Evolutionary conservation across 306 rosid genomes (phyloP).

Genomic region (Casuarina cunninghamiana): DNA sequence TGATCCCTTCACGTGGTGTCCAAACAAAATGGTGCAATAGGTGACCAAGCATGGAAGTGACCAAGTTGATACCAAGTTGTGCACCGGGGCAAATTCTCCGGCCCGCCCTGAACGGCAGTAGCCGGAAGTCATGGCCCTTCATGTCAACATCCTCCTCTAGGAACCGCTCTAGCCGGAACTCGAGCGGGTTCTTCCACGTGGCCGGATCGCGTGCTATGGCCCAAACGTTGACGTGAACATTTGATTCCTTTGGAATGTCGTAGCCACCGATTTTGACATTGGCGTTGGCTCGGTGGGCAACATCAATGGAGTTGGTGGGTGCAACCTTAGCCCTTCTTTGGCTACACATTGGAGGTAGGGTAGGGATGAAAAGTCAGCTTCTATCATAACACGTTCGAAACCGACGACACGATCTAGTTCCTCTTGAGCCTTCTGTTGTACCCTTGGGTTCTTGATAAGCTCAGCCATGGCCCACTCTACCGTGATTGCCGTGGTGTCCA

Average conservation of each 20-base stretch:
- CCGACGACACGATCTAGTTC: conserved; percentile 73
- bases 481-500: conserved; percentile 72
- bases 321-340: conserved; percentile 78
- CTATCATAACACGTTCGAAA: conserved; percentile 59
- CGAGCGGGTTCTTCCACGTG: conserved; percentile 62
- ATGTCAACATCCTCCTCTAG: conserved; percentile 88
- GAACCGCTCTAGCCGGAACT: conserved; percentile 81
- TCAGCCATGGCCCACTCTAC: conserved; percentile 95
- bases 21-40: conserved; percentile 78
- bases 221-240: conserved; percentile 89
- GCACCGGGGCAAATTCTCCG: conserved; percentile 88
- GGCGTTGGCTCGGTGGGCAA: conserved; percentile 83
- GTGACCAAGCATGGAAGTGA: conserved; percentile 82
- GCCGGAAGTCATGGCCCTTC: conserved; percentile 83
- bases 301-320: conserved; percentile 96
- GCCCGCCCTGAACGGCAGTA: conserved; percentile 85
- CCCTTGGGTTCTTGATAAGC: conserved; percentile 71
- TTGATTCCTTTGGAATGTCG: conserved; percentile 80
- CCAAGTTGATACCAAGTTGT: conserved; percentile 79
- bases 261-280: conserved; percentile 80
- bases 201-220: conserved; percentile 75
- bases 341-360: conserved; percentile 75
- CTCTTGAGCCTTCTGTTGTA: conserved; percentile 77
- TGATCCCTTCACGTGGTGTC: conserved; percentile 50
- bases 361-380: conserved; percentile 62